Base-by-base conservation (phyloP, 805 yeast genomes). In the Starmera amethionina region DNA sequence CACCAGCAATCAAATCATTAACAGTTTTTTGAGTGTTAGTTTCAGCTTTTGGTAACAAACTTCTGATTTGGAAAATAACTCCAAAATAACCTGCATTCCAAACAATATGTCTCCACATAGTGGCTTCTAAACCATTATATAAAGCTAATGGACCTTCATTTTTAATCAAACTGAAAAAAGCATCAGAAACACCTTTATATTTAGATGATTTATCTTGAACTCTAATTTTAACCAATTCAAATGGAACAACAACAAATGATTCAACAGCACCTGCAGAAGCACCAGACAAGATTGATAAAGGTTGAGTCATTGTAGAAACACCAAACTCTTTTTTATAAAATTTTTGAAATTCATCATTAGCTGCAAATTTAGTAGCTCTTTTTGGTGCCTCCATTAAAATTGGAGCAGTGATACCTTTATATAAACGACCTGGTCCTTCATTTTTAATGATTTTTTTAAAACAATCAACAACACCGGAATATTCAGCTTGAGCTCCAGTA, bases 41-140 rank as follows among this genome's bases (percentile, higher is more conserved):
- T 46, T 76, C 72, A 35, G 96, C 85, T 60, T 73, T 68, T 51
- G 97, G 97, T 65, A 93, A 70, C 46, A 86, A 50, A 8, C 68
- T 54, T 62, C 95, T 77, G 42, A 87, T 80, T 67, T 87, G 95
- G 77, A 79, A 84, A 53, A 93, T 93, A 51, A 83, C 76, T 48
- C 98, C 98, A 60, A 93, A 93, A 68, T 93, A 93, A 44, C 97
- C 97, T 36, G 96, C 96, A 65, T 93, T 93, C 99, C 99, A 93
- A 44, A 77, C 68, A 44, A 86, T 76, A 62, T 93, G 97, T 74
- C 99, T 84, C 95, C 96, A 93, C 58, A 93, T 64, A 9, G 98
- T 93, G 25, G 97, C 88, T 68, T 93, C 99, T 50, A 93, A 70
- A 44, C 99, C 99, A 59, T 86, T 87, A 65, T 90, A 93, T 56